These are phyloP conservation scores for Ogataea nitratoaversa DNA, from an alignment of 805 yeast genomes.

Conservation along the genomic window DNA sequence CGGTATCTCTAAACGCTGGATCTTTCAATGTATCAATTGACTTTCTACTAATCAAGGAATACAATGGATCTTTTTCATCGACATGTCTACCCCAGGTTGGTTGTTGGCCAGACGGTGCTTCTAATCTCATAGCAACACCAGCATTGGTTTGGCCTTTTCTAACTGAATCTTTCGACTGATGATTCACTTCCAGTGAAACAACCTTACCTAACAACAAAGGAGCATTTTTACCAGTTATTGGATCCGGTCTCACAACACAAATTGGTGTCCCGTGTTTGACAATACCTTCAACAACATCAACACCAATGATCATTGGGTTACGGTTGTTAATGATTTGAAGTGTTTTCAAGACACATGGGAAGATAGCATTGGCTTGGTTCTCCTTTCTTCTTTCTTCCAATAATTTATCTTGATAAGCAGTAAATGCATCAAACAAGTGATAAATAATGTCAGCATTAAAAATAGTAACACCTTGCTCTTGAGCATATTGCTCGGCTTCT, in stretches of 20 bases:
- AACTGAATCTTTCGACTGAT: constrained; percentile 71
- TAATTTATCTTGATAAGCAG: constrained; percentile 84
- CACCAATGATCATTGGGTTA: constrained; percentile 99
- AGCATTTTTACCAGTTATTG: constrained; percentile 70
- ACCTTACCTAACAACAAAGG: constrained; percentile 82
- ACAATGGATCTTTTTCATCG: constrained; percentile 84
- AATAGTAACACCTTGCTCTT: constrained; percentile 84
- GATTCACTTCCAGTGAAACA: constrained; percentile 92
- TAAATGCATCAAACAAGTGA: constrained; percentile 92
- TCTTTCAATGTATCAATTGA: constrained; percentile 97
- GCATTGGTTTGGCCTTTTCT: constrained; percentile 95
- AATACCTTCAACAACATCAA: constrained; percentile 90
- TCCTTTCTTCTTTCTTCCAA: constrained; percentile 89
- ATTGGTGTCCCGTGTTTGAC: constrained; percentile 92
- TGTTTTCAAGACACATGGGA: constrained; percentile 93
- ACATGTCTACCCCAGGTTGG: constrained; percentile 99
- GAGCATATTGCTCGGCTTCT: constrained; percentile 98
- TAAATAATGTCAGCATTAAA: constrained; percentile 96
- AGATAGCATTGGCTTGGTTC: constrained; percentile 81
- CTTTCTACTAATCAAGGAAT: constrained; percentile 84
- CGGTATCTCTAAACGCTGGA: constrained; percentile 94
- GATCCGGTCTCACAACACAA: constrained; percentile 87
- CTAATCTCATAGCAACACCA: constrained; percentile 98
- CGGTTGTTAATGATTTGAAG: constrained; percentile 96
- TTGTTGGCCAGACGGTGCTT: constrained; percentile 85